These are phyloP conservation scores for Talaromyces funiculosus DNA, from an alignment of 2,329 filamentous ascomycete species.

Conservation along the genomic window DNA sequence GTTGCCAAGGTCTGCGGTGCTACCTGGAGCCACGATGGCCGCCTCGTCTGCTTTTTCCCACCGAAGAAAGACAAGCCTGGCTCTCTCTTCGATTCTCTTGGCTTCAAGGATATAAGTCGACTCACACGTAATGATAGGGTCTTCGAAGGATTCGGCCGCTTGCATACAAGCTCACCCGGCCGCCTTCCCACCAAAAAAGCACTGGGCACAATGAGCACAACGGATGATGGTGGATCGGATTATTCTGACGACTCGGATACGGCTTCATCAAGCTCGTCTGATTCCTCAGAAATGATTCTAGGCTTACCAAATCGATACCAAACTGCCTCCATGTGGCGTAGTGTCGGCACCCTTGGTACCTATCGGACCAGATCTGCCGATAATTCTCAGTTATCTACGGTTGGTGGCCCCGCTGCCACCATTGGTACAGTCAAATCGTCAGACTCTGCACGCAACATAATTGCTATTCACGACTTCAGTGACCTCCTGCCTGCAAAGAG, in stretches of 20 bases:
- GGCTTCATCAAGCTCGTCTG: constrained; percentile 52
- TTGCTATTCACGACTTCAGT: constrained; percentile 67
- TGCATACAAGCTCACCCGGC: constrained; percentile 49
- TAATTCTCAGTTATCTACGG: constrained; percentile 48
- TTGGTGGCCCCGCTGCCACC: constrained; percentile 27
- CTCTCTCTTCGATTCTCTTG: constrained; percentile 45
- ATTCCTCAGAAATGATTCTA: constrained; percentile 40
- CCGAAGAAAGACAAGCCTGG: constrained; percentile 47
- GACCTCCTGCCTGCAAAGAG: constrained; percentile 71
- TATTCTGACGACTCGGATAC: constrained; percentile 51
- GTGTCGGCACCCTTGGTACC: constrained; percentile 48
- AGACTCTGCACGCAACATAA: constrained; percentile 56
- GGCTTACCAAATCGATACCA: constrained; percentile 45
- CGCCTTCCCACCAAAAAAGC: constrained; percentile 12
- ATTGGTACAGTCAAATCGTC: constrained; percentile 44
- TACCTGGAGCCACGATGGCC: constrained; percentile 53
- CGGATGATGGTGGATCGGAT: constrained; percentile 42
- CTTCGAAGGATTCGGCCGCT: constrained; percentile 59
- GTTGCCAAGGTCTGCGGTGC: constrained; percentile 56
- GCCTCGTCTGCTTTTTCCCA: constrained; percentile 54
- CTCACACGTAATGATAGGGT: constrained; percentile 47
- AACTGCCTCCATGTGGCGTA: constrained; percentile 49
- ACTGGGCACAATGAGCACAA: constrained; percentile 35
- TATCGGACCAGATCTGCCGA: constrained; percentile 48
- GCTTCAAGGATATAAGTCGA: constrained; percentile 45